Evolutionary conservation across 345 rosid species (phyloP).

Genomic region (Triadica sebifera): DNA sequence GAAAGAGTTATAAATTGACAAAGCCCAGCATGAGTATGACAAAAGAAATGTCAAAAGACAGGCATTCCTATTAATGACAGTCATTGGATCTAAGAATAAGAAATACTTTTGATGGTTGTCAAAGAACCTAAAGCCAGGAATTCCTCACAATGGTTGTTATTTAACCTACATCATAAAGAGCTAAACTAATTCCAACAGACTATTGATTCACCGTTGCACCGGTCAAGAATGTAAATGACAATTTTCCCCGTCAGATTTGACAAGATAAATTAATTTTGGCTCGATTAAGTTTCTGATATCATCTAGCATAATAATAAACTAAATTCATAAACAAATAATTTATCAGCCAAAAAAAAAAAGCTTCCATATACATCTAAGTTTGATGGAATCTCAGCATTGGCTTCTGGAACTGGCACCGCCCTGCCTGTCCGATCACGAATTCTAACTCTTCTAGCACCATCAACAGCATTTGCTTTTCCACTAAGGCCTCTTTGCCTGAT

Average conservation of each 20-base stretch:
- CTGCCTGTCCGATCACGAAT: constrained; percentile 20
- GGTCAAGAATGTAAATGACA: neutral
- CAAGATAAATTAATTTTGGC: neutral
- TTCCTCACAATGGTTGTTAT: neutral
- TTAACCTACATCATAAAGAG: neutral
- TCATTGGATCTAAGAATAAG: neutral
- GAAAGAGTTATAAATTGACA: too few relatives aligned
- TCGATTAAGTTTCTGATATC: neutral
- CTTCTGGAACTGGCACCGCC: constrained; percentile 71
- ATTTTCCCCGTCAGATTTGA: neutral
- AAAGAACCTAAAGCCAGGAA: neutral
- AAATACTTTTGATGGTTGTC: neutral
- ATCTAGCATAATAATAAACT: neutral
- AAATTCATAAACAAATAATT: neutral
- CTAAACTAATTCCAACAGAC: neutral
- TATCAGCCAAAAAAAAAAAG: neutral
- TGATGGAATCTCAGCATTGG: constrained; percentile 60
- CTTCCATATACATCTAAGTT: constrained; percentile 25
- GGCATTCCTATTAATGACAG: too few relatives aligned
- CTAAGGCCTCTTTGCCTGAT: constrained; percentile 54
- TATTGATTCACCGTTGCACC: neutral
- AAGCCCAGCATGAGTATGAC: too few relatives aligned
- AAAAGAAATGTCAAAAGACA: too few relatives aligned
- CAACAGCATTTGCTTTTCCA: constrained; percentile 51
- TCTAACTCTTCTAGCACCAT: constrained; percentile 49